These are phyloP conservation scores for Roridomyces roridus DNA, from an alignment of 768 basidiomycete genomes.

Conservation along the genomic window DNA sequence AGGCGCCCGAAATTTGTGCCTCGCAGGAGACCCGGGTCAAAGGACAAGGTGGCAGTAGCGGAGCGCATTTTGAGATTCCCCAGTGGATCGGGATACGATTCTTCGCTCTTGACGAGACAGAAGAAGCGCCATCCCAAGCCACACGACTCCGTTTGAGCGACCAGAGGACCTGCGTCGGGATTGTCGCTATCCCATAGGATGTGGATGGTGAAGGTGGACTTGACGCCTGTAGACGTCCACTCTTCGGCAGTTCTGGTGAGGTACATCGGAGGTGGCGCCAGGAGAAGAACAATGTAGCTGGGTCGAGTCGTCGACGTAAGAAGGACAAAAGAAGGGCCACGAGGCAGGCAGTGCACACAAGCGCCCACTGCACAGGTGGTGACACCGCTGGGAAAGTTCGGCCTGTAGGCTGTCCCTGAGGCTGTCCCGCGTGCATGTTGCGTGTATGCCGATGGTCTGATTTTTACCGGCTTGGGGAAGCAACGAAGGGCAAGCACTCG, in stretches of 20 bases:
- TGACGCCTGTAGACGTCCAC: constrained; percentile 15
- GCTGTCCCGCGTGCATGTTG: too few species aligned
- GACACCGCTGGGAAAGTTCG: too few species aligned
- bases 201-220: constrained; percentile 14
- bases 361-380: too few species aligned
- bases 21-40: constrained; percentile 10
- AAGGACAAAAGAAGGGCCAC: too few species aligned
- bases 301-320: too few species aligned
- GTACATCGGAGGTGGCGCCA: too few species aligned
- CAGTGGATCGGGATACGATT: neutral
- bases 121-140: constrained; percentile 20
- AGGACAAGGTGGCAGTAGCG: neutral
- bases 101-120: neutral
- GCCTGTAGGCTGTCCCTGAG: too few species aligned
- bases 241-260: constrained; percentile 7
- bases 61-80: neutral
- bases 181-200: neutral
- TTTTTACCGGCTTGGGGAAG: too few species aligned
- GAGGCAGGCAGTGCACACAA: too few species aligned
- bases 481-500: too few species aligned
- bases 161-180: neutral
- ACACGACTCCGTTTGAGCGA: constrained; percentile 1
- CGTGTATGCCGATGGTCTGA: too few species aligned
- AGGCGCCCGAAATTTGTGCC: constrained; percentile 2
- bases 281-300: too few species aligned